Percentiles rank a stretch among this genome's conserved stretches.
phyloP scores from a whole-genome alignment of 2,329 filamentous ascomycete genomes.

The Fonsecaea monophora region DNA sequence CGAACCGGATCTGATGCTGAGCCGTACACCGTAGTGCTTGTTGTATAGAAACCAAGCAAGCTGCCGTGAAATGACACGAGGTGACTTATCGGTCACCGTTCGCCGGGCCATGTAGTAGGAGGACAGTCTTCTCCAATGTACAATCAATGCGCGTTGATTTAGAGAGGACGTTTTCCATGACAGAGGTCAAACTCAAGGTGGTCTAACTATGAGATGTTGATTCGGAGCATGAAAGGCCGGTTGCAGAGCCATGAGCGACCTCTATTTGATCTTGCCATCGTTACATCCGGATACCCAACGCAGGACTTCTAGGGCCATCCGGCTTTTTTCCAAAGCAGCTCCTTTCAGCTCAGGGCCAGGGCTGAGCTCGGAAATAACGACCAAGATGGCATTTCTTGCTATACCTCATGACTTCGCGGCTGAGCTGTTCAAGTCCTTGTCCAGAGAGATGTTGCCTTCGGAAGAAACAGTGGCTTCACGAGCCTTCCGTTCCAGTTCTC shows the following conservation, averaged over 20 bases:
- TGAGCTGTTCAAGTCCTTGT: conserved; percentile 34
- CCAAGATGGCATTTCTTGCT: neutral
- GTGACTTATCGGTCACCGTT: neutral
- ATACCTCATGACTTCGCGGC: conserved; percentile 36
- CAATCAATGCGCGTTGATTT: neutral
- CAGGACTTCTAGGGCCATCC: neutral
- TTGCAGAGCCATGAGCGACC: neutral
- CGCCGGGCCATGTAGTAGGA: neutral
- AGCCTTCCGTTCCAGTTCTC: conserved; percentile 32
- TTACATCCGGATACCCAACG: neutral
- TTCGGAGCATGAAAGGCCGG: neutral
- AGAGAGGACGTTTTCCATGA: neutral
- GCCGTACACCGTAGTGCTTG: neutral
- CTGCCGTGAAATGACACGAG: neutral
- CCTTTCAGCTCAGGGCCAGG: neutral
- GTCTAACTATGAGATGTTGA: neutral
- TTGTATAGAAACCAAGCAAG: neutral
- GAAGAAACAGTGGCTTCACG: conserved; percentile 30
- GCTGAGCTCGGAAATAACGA: neutral
- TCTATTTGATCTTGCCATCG: neutral
- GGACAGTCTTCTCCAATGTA: neutral
- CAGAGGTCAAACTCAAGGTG: neutral
- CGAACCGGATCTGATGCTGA: no score
- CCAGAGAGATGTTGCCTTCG: conserved; percentile 30
- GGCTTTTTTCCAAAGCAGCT: neutral